These are phyloP conservation scores for Agaricus subrufescens DNA, from an alignment of 768 basidiomycete genomes.

Conservation along the genomic window DNA sequence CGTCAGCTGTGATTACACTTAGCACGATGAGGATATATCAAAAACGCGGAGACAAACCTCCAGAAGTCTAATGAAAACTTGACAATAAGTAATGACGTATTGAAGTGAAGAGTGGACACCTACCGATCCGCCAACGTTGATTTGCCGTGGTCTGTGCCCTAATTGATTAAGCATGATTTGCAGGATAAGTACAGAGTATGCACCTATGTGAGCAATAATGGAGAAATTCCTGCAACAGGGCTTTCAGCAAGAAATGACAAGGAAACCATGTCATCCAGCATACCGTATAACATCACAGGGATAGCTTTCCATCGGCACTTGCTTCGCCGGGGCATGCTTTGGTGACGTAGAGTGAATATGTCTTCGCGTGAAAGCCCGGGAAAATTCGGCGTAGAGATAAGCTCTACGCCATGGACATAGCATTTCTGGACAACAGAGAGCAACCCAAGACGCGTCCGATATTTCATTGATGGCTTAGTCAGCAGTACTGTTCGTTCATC, in stretches of 20 bases:
- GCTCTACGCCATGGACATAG: slow-evolving; percentile 25
- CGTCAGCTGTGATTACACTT: slow-evolving; percentile 57
- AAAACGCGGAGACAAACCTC: slow-evolving; percentile 45
- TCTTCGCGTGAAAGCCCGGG: not conserved
- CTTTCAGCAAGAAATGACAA: slow-evolving; percentile 1
- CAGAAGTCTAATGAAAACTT: slow-evolving; percentile 44
- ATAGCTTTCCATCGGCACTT: slow-evolving; percentile 56
- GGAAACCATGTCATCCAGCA: not conserved
- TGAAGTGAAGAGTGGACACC: slow-evolving; percentile 18
- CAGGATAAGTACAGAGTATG: not conserved
- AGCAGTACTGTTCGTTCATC: not conserved
- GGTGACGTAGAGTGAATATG: slow-evolving; percentile 17
- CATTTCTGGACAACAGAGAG: slow-evolving; percentile 13
- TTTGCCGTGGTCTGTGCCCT: slow-evolving; percentile 80
- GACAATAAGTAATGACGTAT: slow-evolving; percentile 7
- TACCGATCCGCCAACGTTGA: slow-evolving; percentile 88
- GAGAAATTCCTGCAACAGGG: slow-evolving; percentile 73
- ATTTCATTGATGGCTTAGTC: slow-evolving; percentile 7
- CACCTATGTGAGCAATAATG: slow-evolving; percentile 94
- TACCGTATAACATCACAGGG: slow-evolving; percentile 68
- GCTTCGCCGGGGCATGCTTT: slow-evolving; percentile 25
- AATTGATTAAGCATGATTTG: not conserved
- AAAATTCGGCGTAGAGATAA: slow-evolving; percentile 19
- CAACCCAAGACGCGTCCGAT: not conserved
- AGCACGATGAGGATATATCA: slow-evolving; percentile 2